phyloP scores from a whole-genome alignment of 2,329 filamentous ascomycete genomes.

The Chrysosporium keratinophilum region DNA sequence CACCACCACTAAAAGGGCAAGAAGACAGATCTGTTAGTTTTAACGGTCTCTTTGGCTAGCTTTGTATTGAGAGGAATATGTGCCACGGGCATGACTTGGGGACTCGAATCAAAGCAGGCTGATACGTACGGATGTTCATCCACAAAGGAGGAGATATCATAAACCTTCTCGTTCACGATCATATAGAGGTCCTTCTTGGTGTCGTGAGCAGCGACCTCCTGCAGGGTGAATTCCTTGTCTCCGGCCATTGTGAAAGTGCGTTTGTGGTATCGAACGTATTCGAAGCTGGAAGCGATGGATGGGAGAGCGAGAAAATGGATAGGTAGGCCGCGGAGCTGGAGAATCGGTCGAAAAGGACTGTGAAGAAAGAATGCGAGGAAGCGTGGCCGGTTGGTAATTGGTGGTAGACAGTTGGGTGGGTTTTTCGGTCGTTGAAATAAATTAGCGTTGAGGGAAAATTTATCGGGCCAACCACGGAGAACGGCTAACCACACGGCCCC shows the following conservation, averaged over 20 bases:
- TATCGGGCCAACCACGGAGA: background rate
- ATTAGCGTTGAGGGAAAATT: slow-evolving; percentile 6
- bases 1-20: slow-evolving; percentile 64
- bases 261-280: background rate
- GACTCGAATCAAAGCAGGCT: background rate
- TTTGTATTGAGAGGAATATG: background rate
- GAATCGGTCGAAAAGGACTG: background rate
- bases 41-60: background rate
- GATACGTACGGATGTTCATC: slow-evolving; percentile 82
- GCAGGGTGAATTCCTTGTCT: slow-evolving; percentile 58
- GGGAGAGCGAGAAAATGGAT: too few relatives aligned
- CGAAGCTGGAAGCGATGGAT: background rate
- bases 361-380: background rate
- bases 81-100: background rate
- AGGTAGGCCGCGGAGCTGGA: background rate
- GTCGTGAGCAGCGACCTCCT: slow-evolving; percentile 75
- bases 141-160: slow-evolving; percentile 77
- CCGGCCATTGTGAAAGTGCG: slow-evolving; percentile 39
- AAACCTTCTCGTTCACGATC: slow-evolving; percentile 94
- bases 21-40: background rate
- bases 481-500: slow-evolving; percentile 1
- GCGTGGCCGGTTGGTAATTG: slow-evolving; percentile 5
- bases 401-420: slow-evolving; percentile 3
- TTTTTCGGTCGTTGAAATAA: background rate
- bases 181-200: slow-evolving; percentile 86